These are phyloP conservation scores for Galerina sulciceps DNA, from an alignment of 768 basidiomycete genomes.

Conservation along the genomic window DNA sequence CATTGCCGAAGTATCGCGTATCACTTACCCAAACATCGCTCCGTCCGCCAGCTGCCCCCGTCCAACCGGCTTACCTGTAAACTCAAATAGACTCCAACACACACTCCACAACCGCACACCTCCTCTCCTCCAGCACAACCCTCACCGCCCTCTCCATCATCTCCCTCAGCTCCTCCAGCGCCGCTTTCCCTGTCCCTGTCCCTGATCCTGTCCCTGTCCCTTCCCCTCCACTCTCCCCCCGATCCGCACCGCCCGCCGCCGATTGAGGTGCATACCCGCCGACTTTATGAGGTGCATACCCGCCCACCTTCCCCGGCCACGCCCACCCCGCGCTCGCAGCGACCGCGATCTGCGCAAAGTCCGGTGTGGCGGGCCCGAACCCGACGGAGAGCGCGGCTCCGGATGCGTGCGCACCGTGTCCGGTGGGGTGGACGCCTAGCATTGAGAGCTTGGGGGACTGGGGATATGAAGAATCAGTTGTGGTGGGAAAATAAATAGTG, in stretches of 20 bases:
- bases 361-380: slow-evolving; percentile 65
- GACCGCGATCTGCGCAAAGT: slow-evolving; percentile 64
- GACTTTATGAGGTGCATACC: slow-evolving; percentile 28
- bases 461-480: background rate
- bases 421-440: slow-evolving; percentile 65
- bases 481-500: background rate
- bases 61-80: too few relatives aligned
- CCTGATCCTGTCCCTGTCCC: too few relatives aligned
- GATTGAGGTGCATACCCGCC: slow-evolving; percentile 20
- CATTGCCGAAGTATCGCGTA: too few relatives aligned
- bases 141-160: slow-evolving; percentile 53
- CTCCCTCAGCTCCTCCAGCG: slow-evolving; percentile 26
- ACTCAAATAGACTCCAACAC: slow-evolving; percentile 42
- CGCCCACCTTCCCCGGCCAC: slow-evolving; percentile 49
- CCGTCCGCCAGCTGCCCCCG: too few relatives aligned
- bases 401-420: slow-evolving; percentile 49
- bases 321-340: slow-evolving; percentile 75
- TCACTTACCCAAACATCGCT: too few relatives aligned
- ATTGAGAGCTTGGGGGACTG: slow-evolving; percentile 68
- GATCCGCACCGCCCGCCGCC: slow-evolving; percentile 2
- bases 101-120: slow-evolving; percentile 72
- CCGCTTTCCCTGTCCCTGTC: too few relatives aligned
- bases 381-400: slow-evolving; percentile 61
- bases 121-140: slow-evolving; percentile 57
- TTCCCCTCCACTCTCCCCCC: too few relatives aligned